phyloP scores from a whole-genome alignment of 2,329 filamentous ascomycete genomes.

The Ceratocystis cubensis region DNA sequence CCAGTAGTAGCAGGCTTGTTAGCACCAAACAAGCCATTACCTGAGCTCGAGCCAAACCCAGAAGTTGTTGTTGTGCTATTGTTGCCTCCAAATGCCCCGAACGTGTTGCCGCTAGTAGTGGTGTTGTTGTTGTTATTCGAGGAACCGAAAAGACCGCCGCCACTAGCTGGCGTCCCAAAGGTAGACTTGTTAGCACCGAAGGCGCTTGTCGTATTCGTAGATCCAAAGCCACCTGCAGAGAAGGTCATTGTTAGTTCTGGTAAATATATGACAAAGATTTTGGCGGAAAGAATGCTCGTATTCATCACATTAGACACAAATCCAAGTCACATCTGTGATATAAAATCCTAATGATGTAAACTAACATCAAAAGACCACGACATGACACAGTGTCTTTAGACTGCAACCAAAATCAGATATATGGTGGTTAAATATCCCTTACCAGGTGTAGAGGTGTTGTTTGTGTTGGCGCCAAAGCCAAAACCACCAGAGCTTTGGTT shows the following conservation, averaged over 20 bases:
- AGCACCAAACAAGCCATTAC: slow-evolving; percentile 39
- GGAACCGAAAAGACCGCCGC: slow-evolving; percentile 29
- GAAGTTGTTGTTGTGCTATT: slow-evolving; percentile 21
- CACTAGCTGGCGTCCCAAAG: slow-evolving; percentile 34
- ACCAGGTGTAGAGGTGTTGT: slow-evolving; percentile 28
- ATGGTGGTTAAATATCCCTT: background rate
- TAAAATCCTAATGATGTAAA: too few relatives aligned
- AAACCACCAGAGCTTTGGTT: slow-evolving; percentile 30
- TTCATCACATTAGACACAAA: too few relatives aligned
- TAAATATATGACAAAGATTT: slow-evolving; percentile 3
- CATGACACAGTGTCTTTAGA: background rate
- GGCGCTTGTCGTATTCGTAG: slow-evolving; percentile 27
- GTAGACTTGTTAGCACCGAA: slow-evolving; percentile 38
- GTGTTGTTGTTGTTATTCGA: slow-evolving; percentile 24
- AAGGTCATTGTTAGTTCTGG: background rate
- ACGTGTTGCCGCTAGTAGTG: slow-evolving; percentile 26
- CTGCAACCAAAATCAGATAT: background rate
- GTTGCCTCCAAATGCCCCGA: slow-evolving; percentile 31
- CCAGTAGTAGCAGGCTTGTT: slow-evolving; percentile 29
- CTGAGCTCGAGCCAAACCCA: slow-evolving; percentile 21
- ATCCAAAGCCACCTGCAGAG: slow-evolving; percentile 22
- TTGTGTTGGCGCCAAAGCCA: slow-evolving; percentile 30
- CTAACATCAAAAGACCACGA: background rate
- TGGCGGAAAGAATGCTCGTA: too few relatives aligned
- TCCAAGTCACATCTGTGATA: too few relatives aligned